Percentiles rank a stretch among this genome's conserved stretches.
Evolutionary conservation across 441 rosid species (phyloP).

Genomic region (Erodium moschatum): DNA sequence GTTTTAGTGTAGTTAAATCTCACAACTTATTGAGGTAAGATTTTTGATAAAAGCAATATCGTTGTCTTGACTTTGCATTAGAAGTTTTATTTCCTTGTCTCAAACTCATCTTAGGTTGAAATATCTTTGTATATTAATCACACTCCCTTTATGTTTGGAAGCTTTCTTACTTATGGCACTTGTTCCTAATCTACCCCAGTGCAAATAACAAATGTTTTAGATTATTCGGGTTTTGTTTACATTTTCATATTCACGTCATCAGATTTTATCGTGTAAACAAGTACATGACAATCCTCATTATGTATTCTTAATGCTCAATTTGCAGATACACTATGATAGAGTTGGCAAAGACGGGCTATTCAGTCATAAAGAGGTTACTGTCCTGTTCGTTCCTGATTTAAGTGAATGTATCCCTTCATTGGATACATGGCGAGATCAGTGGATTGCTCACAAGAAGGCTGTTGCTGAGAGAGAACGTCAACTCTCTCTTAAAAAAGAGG

Average conservation of each 20-base stretch:
- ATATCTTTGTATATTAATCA: no score
- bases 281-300: background rate
- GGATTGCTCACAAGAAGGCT: conserved; percentile 73
- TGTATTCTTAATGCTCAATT: conserved; percentile 15
- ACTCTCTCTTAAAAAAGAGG: conserved; percentile 52
- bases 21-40: background rate
- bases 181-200: background rate
- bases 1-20: background rate
- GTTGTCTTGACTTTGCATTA: background rate
- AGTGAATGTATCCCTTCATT: conserved; percentile 80
- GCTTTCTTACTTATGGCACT: background rate
- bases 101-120: background rate
- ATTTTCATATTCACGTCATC: background rate
- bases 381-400: conserved; percentile 87
- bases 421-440: conserved; percentile 67
- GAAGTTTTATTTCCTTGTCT: background rate
- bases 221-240: background rate
- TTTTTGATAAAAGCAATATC: background rate
- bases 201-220: background rate
- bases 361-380: conserved; percentile 82
- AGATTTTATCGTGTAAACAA: background rate
- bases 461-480: conserved; percentile 58
- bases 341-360: conserved; percentile 73
- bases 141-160: background rate
- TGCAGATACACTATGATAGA: conserved; percentile 94